Evolutionary conservation across 2,329 filamentous ascomycete genomes (phyloP).

Genomic region (Sclerotinia nivalis): DNA sequence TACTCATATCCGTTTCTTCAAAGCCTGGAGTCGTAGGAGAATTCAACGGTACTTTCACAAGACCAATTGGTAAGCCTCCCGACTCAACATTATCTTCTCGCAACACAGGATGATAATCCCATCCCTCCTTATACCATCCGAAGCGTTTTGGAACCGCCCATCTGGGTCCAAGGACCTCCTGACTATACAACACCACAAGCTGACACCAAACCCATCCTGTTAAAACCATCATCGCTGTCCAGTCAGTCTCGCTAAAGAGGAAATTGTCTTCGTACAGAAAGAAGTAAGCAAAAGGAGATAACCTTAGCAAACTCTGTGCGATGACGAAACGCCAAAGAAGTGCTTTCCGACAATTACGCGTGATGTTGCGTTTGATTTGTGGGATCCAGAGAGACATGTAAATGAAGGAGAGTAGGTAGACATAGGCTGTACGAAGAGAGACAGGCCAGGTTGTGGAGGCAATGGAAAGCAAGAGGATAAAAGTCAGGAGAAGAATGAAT

Average conservation of each 20-base stretch:
- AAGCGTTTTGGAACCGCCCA: conserved; percentile 68
- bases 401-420: conserved; percentile 64
- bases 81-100: conserved; percentile 80
- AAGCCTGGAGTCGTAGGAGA: conserved; percentile 29
- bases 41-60: conserved; percentile 47
- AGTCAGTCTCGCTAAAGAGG: conserved; percentile 72
- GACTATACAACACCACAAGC: conserved; percentile 72
- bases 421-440: conserved; percentile 54
- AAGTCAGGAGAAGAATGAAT: conserved; percentile 56
- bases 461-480: conserved; percentile 58
- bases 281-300: conserved; percentile 83
- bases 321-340: conserved; percentile 89
- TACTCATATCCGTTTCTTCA: conserved; percentile 27
- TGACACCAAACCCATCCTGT: conserved; percentile 86
- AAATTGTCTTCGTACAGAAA: conserved; percentile 78
- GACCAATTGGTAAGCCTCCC: conserved; percentile 77
- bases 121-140: conserved; percentile 70
- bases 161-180: conserved; percentile 85
- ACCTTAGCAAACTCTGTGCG: conserved; percentile 76
- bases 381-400: conserved; percentile 93
- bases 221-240: conserved; percentile 62
- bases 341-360: conserved; percentile 88
- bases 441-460: conserved; percentile 63
- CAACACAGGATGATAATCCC: conserved; percentile 93
- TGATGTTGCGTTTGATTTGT: conserved; percentile 86